phyloP scores from a whole-genome alignment of 2,329 filamentous ascomycete species.

The Dryadomyces sulphureus region DNA sequence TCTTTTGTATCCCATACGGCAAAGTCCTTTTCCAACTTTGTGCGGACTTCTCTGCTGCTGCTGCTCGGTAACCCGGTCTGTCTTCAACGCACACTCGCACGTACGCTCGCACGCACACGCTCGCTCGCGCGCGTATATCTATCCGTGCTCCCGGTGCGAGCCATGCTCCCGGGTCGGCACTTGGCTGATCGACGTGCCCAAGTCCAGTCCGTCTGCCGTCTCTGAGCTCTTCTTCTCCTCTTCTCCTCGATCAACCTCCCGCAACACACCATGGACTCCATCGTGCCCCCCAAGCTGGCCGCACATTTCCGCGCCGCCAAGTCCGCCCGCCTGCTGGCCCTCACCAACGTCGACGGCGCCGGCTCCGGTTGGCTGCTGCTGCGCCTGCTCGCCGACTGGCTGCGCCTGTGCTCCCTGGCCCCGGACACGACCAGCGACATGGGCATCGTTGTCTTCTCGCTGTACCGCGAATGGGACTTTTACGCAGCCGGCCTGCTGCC shows the following conservation, averaged over 20 bases:
- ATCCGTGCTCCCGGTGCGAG: neutral
- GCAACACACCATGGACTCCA: neutral
- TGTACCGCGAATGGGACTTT: slow-evolving; percentile 8
- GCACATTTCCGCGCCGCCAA: slow-evolving; percentile 2
- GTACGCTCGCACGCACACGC: neutral
- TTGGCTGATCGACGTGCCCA: neutral
- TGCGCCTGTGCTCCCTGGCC: slow-evolving; percentile 1
- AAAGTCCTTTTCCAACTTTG: too few species aligned
- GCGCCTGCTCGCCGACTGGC: slow-evolving; percentile 9
- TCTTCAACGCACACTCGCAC: too few species aligned
- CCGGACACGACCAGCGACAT: slow-evolving; percentile 3
- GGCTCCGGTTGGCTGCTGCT: slow-evolving; percentile 6
- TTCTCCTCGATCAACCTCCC: neutral
- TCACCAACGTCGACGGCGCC: slow-evolving; percentile 5
- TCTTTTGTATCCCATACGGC: too few species aligned
- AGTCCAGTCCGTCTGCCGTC: neutral
- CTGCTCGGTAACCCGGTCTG: too few species aligned
- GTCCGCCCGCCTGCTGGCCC: neutral
- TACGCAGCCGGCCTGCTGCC: slow-evolving; percentile 5
- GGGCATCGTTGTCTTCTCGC: slow-evolving; percentile 8
- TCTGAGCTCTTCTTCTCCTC: neutral
- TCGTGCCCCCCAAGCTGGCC: slow-evolving; percentile 1
- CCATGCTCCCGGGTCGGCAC: neutral
- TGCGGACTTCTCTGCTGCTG: too few species aligned
- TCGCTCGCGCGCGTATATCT: neutral